A percentile compares a stretch with the other conserved stretches of the same genome.
Evolutionary conservation across 192 early-diverging fungal species (phyloP).

Genomic region (Rhizophagus clarus): DNA sequence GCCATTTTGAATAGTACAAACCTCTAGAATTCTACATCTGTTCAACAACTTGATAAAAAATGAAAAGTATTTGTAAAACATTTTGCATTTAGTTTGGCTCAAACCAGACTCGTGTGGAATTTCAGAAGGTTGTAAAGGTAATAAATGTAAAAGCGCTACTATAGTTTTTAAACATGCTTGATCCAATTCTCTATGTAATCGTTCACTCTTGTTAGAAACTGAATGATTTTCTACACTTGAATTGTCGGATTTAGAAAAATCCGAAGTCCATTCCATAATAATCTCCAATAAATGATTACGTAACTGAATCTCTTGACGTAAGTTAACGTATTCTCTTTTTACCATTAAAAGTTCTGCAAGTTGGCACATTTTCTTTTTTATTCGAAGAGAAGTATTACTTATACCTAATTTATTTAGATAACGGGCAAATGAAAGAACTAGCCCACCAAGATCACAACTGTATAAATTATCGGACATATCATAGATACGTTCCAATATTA

Average conservation of each 20-base stretch:
- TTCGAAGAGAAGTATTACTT: slow-evolving; percentile 56
- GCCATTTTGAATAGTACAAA: neutral
- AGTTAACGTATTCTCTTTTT: slow-evolving; percentile 71
- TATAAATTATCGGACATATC: slow-evolving; percentile 56
- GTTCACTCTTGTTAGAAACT: slow-evolving; percentile 50
- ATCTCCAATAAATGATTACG: slow-evolving; percentile 72
- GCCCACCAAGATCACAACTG: slow-evolving; percentile 67
- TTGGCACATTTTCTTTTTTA: slow-evolving; percentile 76
- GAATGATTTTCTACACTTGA: slow-evolving; percentile 29
- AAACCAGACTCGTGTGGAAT: slow-evolving; percentile 56
- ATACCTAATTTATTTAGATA: slow-evolving; percentile 70
- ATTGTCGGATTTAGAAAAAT: slow-evolving; percentile 38
- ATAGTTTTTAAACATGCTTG: slow-evolving; percentile 79
- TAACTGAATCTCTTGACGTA: slow-evolving; percentile 73
- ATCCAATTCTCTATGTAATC: slow-evolving; percentile 76
- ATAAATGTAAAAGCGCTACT: slow-evolving; percentile 63
- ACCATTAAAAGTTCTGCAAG: slow-evolving; percentile 72
- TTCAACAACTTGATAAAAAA: slow-evolving; percentile 79
- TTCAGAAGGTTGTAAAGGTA: slow-evolving; percentile 73
- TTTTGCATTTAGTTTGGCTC: slow-evolving; percentile 57
- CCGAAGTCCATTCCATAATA: slow-evolving; percentile 76
- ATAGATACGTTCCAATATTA: slow-evolving; percentile 73
- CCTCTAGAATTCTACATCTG: slow-evolving; percentile 63
- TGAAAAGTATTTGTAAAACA: slow-evolving; percentile 73
- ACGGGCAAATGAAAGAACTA: slow-evolving; percentile 67